Percentiles rank a stretch among this genome's conserved stretches.
These are phyloP conservation scores for Wallacemonas sp. DNA, from an alignment of 208 protist species.

Conservation along the genomic window DNA sequence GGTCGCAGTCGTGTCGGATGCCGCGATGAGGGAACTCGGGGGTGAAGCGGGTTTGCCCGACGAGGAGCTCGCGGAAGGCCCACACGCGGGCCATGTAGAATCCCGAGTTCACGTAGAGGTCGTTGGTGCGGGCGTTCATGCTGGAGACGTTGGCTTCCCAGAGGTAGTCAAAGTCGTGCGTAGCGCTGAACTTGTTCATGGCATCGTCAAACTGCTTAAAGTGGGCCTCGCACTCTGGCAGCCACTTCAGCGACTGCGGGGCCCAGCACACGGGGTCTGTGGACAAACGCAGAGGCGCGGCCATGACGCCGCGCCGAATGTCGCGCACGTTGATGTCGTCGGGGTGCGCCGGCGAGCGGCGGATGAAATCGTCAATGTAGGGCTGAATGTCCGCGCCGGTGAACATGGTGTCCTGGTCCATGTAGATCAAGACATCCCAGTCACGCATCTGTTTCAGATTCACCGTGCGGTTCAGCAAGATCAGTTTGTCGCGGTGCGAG, in stretches of 20 bases:
- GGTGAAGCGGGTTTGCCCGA: background rate
- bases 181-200: background rate
- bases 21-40: background rate
- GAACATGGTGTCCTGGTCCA: conserved; percentile 2
- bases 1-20: background rate
- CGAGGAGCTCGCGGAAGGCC: conserved; percentile 1
- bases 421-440: background rate
- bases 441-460: background rate
- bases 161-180: background rate
- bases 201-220: background rate
- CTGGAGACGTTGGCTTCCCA: background rate
- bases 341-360: background rate
- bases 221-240: background rate
- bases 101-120: background rate
- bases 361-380: background rate
- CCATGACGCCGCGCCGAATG: background rate
- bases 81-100: conserved; percentile 9
- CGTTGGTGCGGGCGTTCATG: conserved; percentile 1
- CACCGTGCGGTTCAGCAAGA: background rate
- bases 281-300: background rate
- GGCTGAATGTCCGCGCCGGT: background rate
- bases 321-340: conserved; percentile 5
- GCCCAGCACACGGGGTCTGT: conserved; percentile 1
- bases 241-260: background rate
- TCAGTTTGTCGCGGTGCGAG: background rate